Evolutionary conservation across 2,329 filamentous ascomycete genomes (phyloP).

Genomic region (Diaporthe eres): DNA sequence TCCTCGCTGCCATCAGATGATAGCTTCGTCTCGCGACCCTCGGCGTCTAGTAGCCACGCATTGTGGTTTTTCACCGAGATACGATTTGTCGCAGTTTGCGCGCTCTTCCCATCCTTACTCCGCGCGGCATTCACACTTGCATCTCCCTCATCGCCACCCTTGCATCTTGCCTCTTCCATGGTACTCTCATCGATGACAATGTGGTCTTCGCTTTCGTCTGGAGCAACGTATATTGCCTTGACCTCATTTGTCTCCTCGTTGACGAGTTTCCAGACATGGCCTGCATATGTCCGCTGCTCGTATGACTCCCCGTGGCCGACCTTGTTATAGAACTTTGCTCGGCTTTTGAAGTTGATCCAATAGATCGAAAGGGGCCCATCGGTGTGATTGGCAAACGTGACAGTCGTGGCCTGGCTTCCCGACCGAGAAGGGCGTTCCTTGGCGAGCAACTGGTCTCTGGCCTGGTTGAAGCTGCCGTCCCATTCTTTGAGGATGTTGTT

Average conservation of each 20-base stretch:
- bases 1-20: not conserved
- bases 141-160: not conserved
- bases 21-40: not conserved
- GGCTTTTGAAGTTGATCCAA: slow-evolving; percentile 11
- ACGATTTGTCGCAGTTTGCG: not conserved
- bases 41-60: not conserved
- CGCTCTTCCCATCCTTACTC: not conserved
- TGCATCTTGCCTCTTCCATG: not conserved
- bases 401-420: not conserved
- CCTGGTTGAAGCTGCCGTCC: not conserved
- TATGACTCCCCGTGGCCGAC: not conserved
- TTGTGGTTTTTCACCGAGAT: not conserved
- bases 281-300: not conserved
- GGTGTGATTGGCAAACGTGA: not conserved
- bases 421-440: not conserved
- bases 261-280: not conserved
- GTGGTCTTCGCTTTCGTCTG: not conserved
- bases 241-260: not conserved
- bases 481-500: not conserved
- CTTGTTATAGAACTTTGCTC: not conserved
- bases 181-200: slow-evolving; percentile 6
- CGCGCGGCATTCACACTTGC: not conserved
- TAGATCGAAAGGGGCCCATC: not conserved
- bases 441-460: not conserved
- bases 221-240: slow-evolving; percentile 9